Conservation (phyloP, 1,139 yeast species). For the Blastobotrys illinoisensis region DNA sequence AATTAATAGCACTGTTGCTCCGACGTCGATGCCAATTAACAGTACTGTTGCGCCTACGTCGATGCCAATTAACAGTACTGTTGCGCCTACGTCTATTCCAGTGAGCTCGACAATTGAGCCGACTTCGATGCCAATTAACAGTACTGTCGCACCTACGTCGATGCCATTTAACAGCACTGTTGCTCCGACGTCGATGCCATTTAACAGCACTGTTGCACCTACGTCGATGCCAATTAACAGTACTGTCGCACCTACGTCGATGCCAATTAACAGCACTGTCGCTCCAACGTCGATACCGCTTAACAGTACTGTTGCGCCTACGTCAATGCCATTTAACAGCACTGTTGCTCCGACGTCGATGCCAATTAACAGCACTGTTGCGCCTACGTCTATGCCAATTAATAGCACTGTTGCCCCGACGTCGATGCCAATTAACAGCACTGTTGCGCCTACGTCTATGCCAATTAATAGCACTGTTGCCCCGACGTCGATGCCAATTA, state of each 20-base stretch:
- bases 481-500: too few relatives aligned
- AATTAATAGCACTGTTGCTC: background rate
- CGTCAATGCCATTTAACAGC: background rate
- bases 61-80: background rate
- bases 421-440: background rate
- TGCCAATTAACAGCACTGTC: too few relatives aligned
- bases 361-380: background rate
- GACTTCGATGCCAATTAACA: background rate
- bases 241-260: too few relatives aligned
- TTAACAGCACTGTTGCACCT: too few relatives aligned
- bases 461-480: too few relatives aligned
- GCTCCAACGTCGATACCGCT: too few relatives aligned
- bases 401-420: background rate
- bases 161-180: background rate
- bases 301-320: too few relatives aligned
- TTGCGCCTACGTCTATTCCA: background rate
- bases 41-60: background rate
- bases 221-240: too few relatives aligned
- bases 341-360: background rate
- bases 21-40: background rate
- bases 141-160: background rate
- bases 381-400: background rate
- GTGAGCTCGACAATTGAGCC: background rate
- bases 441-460: background rate
- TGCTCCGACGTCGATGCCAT: too few relatives aligned